Percentiles rank a stretch among this genome's conserved stretches.
Evolutionary conservation across 176 grass and related monocot genomes (phyloP).

Genomic region (Melocanna baccifera): DNA sequence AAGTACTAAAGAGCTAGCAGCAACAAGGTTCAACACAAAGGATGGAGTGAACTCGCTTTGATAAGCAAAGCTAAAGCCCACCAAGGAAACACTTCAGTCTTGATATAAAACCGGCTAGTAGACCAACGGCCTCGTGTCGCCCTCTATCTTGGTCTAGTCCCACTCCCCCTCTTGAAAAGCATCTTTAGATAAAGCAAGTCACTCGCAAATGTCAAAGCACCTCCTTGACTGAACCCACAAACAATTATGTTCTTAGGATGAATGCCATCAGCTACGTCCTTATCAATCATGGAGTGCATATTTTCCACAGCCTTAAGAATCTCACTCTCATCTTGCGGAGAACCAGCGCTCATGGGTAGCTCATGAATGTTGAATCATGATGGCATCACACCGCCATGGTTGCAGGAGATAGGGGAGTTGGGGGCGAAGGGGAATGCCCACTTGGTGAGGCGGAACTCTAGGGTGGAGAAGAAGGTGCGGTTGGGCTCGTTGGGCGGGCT

Average conservation of each 20-base stretch:
- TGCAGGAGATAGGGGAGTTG: no score
- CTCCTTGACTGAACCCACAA: conserved; percentile 89
- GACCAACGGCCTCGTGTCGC: conserved; percentile 89
- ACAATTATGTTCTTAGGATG: conserved; percentile 79
- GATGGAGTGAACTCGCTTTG: conserved; percentile 91
- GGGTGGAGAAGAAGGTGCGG: no score
- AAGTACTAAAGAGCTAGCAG: no score
- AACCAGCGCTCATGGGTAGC: no score
- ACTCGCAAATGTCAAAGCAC: no score
- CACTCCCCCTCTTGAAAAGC: conserved; percentile 77
- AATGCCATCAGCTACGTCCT: conserved; percentile 55
- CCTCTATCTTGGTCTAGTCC: conserved; percentile 91
- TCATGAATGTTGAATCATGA: no score
- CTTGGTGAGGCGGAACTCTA: no score
- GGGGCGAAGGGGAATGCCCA: no score
- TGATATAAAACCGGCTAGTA: conserved; percentile 95
- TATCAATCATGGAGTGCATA: conserved; percentile 88
- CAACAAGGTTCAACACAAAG: no score
- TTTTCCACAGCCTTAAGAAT: conserved; percentile 74
- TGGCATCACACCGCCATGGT: no score
- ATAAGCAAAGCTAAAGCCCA: conserved; percentile 97
- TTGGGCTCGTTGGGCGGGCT: no score
- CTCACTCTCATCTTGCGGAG: conserved; percentile 67
- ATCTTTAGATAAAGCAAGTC: no score
- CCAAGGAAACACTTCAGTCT: conserved; percentile 85